phyloP scores from a whole-genome alignment of 2,329 filamentous ascomycete species.

The Pseudogymnoascus sp. region DNA sequence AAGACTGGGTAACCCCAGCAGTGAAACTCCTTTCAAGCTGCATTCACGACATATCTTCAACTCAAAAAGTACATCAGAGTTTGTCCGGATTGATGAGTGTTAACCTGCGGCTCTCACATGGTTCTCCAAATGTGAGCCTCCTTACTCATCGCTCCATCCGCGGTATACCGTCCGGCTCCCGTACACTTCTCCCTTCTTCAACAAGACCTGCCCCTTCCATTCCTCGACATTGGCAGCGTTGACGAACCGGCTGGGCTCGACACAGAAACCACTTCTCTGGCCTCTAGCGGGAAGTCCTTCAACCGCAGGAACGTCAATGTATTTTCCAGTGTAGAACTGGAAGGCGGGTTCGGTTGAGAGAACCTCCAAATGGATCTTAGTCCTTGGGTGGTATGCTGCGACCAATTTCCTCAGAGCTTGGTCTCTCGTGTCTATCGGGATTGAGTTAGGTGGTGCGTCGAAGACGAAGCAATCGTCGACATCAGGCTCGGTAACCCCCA shows the following conservation, averaged over 20 bases:
- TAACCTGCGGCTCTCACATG: neutral
- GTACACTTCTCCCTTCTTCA: conserved; percentile 79
- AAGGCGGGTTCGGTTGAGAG: conserved; percentile 89
- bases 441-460: conserved; percentile 31
- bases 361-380: conserved; percentile 74
- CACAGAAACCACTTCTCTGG: conserved; percentile 70
- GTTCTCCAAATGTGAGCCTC: neutral
- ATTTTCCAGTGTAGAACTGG: conserved; percentile 91
- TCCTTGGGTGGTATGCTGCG: conserved; percentile 62
- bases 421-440: conserved; percentile 42
- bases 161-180: conserved; percentile 76
- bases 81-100: neutral
- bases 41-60: too few relatives aligned
- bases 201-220: conserved; percentile 68
- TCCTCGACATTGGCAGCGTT: conserved; percentile 76
- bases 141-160: conserved; percentile 58
- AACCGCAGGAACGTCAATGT: conserved; percentile 65
- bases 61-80: neutral
- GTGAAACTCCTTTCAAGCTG: too few relatives aligned
- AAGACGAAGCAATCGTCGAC: conserved; percentile 89
- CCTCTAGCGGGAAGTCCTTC: conserved; percentile 51
- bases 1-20: too few relatives aligned
- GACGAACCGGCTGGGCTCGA: conserved; percentile 85
- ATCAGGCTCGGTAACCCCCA: conserved; percentile 57
- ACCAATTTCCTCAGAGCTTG: conserved; percentile 58